Percentiles rank a stretch among this genome's conserved stretches.
These are phyloP conservation scores for Metschnikowia baotianmanensis DNA, from an alignment of 805 yeast species.

Conservation along the genomic window DNA sequence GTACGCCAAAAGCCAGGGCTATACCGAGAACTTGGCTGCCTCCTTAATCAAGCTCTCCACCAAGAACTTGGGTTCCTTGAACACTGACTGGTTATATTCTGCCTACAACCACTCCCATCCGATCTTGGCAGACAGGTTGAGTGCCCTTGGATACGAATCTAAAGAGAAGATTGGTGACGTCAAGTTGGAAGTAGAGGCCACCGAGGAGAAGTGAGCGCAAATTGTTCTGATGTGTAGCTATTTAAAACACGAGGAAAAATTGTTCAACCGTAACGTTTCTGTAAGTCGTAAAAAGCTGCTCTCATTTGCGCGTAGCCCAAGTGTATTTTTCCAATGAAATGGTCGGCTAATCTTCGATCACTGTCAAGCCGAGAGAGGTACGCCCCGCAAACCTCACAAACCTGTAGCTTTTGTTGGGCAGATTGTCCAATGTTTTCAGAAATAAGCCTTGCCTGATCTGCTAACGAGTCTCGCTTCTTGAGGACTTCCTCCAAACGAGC, in stretches of 20 bases:
- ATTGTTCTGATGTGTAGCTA: not conserved
- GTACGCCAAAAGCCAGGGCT: conserved; percentile 75
- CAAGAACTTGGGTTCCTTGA: conserved; percentile 81
- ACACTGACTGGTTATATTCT: conserved; percentile 86
- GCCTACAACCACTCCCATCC: conserved; percentile 93
- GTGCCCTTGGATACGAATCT: conserved; percentile 59
- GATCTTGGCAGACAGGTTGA: conserved; percentile 81
- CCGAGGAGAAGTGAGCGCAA: not conserved
- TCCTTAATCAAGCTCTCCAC: conserved; percentile 75
- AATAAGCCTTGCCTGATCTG: conserved; percentile 55
- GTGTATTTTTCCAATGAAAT: conserved; percentile 85
- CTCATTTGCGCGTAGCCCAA: conserved; percentile 79
- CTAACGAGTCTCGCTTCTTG: conserved; percentile 49
- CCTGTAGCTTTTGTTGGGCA: conserved; percentile 87
- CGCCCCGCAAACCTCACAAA: conserved; percentile 88
- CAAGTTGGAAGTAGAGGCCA: conserved; percentile 15
- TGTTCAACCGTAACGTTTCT: conserved; percentile 13
- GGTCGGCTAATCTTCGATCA: conserved; percentile 86
- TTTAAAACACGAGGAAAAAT: not conserved
- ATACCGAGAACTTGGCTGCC: conserved; percentile 60
- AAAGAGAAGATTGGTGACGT: conserved; percentile 35
- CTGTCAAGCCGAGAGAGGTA: conserved; percentile 81
- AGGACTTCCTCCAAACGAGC: conserved; percentile 43
- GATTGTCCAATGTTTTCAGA: conserved; percentile 78
- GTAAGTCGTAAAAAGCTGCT: conserved; percentile 45